Evolutionary conservation across 2,329 filamentous ascomycete species (phyloP).

Genomic region (Cladophialophora immunda): DNA sequence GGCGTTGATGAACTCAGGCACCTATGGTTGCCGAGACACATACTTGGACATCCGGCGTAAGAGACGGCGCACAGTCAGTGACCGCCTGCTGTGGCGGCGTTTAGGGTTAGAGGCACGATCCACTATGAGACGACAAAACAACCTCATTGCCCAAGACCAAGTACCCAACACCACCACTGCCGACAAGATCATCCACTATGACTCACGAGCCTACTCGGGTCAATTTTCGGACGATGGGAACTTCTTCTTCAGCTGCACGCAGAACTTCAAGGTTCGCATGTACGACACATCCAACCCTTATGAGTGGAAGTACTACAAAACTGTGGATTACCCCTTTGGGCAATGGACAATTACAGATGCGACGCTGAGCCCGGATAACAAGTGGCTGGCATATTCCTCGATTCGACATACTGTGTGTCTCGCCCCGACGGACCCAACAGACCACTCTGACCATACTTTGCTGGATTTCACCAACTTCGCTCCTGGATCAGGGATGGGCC

Average conservation of each 20-base stretch:
- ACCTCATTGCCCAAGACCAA: slow-evolving; percentile 74
- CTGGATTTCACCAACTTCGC: slow-evolving; percentile 72
- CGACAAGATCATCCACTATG: slow-evolving; percentile 88
- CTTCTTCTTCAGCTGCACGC: slow-evolving; percentile 92
- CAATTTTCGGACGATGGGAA: slow-evolving; percentile 98
- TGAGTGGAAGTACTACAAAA: slow-evolving; percentile 95
- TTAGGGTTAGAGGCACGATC: slow-evolving; percentile 69
- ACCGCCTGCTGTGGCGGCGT: slow-evolving; percentile 81
- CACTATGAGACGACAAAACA: slow-evolving; percentile 67
- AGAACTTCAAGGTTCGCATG: slow-evolving; percentile 95
- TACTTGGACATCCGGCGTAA: slow-evolving; percentile 60
- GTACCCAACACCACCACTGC: slow-evolving; percentile 75
- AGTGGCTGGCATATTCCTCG: slow-evolving; percentile 88
- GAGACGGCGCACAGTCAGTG: slow-evolving; percentile 68
- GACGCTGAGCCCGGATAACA: slow-evolving; percentile 88
- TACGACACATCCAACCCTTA: slow-evolving; percentile 97
- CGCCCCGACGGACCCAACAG: slow-evolving; percentile 84
- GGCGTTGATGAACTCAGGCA: slow-evolving; percentile 81
- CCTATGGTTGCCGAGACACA: slow-evolving; percentile 76
- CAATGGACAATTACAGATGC: slow-evolving; percentile 98
- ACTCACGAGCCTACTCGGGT: slow-evolving; percentile 87
- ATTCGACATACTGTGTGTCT: slow-evolving; percentile 85
- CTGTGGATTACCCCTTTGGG: slow-evolving; percentile 82
- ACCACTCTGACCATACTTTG: slow-evolving; percentile 79
- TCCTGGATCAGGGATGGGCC: slow-evolving; percentile 28